Evolutionary conservation across 306 rosid genomes (phyloP), one percentile per base, ranked within the genome.

Genomic region (Ormosia semicastrata): DNA sequence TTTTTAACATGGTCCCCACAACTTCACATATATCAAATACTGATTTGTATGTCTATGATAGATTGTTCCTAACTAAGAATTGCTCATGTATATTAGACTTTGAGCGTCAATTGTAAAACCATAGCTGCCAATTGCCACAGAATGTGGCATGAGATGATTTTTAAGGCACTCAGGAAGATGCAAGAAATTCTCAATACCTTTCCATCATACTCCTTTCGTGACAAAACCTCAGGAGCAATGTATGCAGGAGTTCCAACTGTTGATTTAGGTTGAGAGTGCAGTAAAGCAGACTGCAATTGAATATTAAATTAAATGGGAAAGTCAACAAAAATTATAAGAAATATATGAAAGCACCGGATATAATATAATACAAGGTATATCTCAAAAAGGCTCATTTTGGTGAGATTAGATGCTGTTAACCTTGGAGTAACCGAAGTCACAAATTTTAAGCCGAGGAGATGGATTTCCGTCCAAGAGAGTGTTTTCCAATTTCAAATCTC

Each of bases 171-270:
- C 7, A 29, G 2, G 44, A 40, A 71, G 74, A 78, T 58, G 46
- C 2, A 11, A 71, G 10, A 78, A 71, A 71, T 39, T 39, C 43
- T 69, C 40, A n/a, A 49, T 91, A 96, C 99, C 97, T 96, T 96
- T 53, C 99, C 98, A 14, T 96, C 94, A 15, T 96, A 95, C 83
- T 92, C 98, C 90, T 93, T 95, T 46, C 99, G 86, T 0, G 95
- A 90, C 66, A 96, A 81, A 85, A 96, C 97, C 86, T 96, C 99
- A 0, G 99, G 99, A 47, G 99, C 99, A 67, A 96, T 96, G 86
- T 96, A 96, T 41, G 99, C 99, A 46, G 99, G 99, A 6, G 99
- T 96, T 89, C 99, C 99, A 18, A 96, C 99, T 0, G 99, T 92
- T 71, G 99, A 96, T 85, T 96, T 96, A 8, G 99, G 99, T 88